Conservation (phyloP, 2,329 filamentous ascomycete species). For the Raffaelea albimanens region DNA sequence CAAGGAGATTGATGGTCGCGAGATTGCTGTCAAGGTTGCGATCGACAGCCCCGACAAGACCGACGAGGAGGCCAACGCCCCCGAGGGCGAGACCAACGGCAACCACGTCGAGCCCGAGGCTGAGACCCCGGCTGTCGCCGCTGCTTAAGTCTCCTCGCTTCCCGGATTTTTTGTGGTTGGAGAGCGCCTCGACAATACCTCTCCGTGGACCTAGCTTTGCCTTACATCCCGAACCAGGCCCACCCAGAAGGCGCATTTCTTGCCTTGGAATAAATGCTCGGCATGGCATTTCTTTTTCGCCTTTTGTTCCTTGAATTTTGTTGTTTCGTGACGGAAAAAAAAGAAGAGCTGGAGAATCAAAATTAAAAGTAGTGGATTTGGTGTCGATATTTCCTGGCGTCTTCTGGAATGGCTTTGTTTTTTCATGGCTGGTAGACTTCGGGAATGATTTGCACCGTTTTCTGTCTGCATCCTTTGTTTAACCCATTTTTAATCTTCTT, state of each 20-base stretch:
- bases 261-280: conserved; percentile 1
- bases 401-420: conserved; percentile 8
- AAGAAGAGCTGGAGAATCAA: conserved; percentile 5
- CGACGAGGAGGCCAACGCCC: conserved; percentile 67
- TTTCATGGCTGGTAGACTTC: conserved; percentile 18
- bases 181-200: conserved; percentile 4
- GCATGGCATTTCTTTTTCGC: conserved; percentile 4
- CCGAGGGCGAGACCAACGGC: conserved; percentile 31
- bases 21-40: conserved; percentile 99
- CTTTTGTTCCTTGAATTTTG: conserved; percentile 1
- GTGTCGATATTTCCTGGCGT: conserved; percentile 12
- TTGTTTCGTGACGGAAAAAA: conserved; percentile 4
- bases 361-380: conserved; percentile 9
- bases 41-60: conserved; percentile 98
- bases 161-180: not conserved
- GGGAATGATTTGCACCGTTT: conserved; percentile 19
- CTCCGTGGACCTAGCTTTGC: too few species aligned
- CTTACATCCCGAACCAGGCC: not conserved
- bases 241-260: conserved; percentile 3
- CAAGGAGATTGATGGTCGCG: conserved; percentile 96
- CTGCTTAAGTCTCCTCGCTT: conserved; percentile 18
- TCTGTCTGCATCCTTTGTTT: conserved; percentile 8
- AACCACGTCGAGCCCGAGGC: conserved; percentile 27
- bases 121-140: conserved; percentile 12
- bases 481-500: conserved; percentile 11